These are phyloP conservation scores for Neurospora pannonica DNA, from an alignment of 495 filamentous ascomycete species.

Conservation along the genomic window DNA sequence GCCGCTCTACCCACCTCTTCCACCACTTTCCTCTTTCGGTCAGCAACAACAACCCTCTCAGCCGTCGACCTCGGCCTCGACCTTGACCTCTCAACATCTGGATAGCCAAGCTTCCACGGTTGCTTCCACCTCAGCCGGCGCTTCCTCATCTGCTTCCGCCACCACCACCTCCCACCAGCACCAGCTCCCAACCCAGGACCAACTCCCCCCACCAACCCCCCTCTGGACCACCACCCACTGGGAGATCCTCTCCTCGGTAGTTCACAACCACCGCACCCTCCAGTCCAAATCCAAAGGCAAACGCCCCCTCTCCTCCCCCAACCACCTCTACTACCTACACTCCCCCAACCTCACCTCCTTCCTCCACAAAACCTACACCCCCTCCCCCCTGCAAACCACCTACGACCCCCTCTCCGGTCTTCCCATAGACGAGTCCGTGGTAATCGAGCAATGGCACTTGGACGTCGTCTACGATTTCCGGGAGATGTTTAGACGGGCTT, in stretches of 20 bases:
- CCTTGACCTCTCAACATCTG: neutral
- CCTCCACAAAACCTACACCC: neutral
- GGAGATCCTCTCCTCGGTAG: slow-evolving; percentile 28
- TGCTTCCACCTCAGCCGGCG: neutral
- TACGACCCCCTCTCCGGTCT: neutral
- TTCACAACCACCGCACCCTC: slow-evolving; percentile 14
- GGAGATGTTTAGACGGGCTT: slow-evolving; percentile 19
- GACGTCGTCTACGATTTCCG: slow-evolving; percentile 41
- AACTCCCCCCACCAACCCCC: neutral
- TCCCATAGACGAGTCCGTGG: slow-evolving; percentile 19
- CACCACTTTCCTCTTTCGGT: neutral
- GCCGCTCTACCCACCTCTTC: neutral
- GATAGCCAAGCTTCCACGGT: neutral
- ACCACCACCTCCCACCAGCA: neutral
- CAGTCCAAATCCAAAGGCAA: slow-evolving; percentile 16
- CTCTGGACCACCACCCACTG: slow-evolving; percentile 35
- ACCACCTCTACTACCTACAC: neutral
- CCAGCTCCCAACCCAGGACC: neutral
- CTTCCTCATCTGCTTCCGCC: neutral
- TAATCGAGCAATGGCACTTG: slow-evolving; percentile 42
- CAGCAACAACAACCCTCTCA: neutral
- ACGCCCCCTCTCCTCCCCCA: neutral
- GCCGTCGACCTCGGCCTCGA: neutral
- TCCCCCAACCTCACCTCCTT: neutral
- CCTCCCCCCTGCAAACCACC: neutral